Evolutionary conservation across 306 rosid species (phyloP).

Genomic region (Fagus sylvatica): DNA sequence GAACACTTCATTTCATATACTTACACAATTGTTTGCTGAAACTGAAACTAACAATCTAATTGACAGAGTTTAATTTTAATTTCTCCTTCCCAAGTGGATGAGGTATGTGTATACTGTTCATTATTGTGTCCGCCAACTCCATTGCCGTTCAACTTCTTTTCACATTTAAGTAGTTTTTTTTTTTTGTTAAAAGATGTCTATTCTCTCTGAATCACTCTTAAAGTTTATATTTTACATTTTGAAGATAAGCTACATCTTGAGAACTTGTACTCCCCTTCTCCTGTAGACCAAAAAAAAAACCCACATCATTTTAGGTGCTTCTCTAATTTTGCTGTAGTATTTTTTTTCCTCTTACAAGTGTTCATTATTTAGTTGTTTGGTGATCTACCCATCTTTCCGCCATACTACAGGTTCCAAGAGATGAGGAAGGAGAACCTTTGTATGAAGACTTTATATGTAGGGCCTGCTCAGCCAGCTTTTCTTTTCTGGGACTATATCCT

Average conservation of each 20-base stretch:
- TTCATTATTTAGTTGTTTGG: not conserved
- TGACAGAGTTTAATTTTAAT: not conserved
- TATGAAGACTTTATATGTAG: constrained; percentile 83
- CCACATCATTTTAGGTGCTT: not conserved
- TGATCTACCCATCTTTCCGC: constrained; percentile 6
- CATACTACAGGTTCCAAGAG: constrained; percentile 78
- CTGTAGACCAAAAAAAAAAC: not conserved
- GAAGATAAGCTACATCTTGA: not conserved
- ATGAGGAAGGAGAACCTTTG: constrained; percentile 88
- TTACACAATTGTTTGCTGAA: not conserved
- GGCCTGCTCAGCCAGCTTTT: constrained; percentile 74
- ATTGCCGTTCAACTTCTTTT: not conserved
- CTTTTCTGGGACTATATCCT: constrained; percentile 70
- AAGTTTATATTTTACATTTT: not conserved
- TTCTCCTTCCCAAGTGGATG: not conserved
- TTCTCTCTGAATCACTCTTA: not conserved
- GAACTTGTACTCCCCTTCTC: not conserved
- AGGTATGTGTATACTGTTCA: not conserved
- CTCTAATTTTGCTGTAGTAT: not conserved
- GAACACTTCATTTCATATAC: not conserved
- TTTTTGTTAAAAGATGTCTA: not conserved
- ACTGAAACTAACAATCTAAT: not conserved
- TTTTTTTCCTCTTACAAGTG: not conserved
- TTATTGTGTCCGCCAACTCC: not conserved
- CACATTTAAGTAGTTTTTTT: not conserved